phyloP scores from a whole-genome alignment of 2,329 filamentous ascomycete species.

The Waltergamsia citrina region DNA sequence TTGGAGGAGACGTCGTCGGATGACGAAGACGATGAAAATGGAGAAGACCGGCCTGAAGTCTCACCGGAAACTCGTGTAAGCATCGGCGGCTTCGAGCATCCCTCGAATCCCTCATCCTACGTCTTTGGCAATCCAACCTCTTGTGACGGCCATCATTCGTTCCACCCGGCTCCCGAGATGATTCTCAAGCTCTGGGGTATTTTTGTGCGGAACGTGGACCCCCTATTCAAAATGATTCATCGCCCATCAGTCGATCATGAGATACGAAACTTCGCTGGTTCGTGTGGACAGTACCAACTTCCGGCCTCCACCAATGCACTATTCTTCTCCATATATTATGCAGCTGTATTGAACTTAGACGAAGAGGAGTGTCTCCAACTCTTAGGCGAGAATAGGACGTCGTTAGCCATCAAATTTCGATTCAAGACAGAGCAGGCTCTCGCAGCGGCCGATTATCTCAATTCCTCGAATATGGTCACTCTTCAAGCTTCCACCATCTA shows the following conservation, averaged over 20 bases:
- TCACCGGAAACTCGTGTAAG: constrained; percentile 20
- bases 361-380: constrained; percentile 17
- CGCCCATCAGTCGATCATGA: constrained; percentile 24
- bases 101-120: constrained; percentile 15
- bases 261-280: constrained; percentile 15
- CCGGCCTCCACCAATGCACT: constrained; percentile 20
- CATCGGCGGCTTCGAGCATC: too few relatives aligned
- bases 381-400: constrained; percentile 22
- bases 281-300: constrained; percentile 5
- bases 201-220: constrained; percentile 30
- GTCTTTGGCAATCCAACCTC: constrained; percentile 15
- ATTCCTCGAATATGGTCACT: constrained; percentile 24
- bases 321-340: constrained; percentile 33
- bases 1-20: constrained; percentile 31
- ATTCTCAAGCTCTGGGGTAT: constrained; percentile 23
- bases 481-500: constrained; percentile 33
- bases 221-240: constrained; percentile 33
- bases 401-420: constrained; percentile 20
- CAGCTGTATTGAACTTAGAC: constrained; percentile 22
- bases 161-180: constrained; percentile 25
- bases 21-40: constrained; percentile 21
- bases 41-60: constrained; percentile 18
- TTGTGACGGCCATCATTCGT: constrained; percentile 8
- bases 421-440: constrained; percentile 26
- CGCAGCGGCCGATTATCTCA: constrained; percentile 31